Percentiles rank a stretch among this genome's conserved stretches.
Evolutionary conservation across 2,329 filamentous ascomycete species (phyloP).

Genomic region (Neophaeococcomyces aloes): DNA sequence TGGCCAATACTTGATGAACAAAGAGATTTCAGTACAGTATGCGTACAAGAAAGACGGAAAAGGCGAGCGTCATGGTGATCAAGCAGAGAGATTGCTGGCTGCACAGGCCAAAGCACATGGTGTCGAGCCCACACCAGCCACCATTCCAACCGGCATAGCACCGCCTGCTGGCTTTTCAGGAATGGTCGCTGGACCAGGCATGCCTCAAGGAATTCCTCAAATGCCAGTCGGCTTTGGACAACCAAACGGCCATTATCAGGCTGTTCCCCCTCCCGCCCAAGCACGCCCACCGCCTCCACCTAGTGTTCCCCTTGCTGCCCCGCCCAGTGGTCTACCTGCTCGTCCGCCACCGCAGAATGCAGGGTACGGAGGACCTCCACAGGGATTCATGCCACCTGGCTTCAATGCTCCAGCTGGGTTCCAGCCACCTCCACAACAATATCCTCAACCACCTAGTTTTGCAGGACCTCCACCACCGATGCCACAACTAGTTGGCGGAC

Average conservation of each 20-base stretch:
- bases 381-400: constrained; percentile 41
- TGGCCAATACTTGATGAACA: constrained; percentile 92
- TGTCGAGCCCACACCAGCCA: constrained; percentile 70
- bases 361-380: constrained; percentile 56
- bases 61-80: constrained; percentile 88
- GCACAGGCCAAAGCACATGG: constrained; percentile 91
- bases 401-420: constrained; percentile 30
- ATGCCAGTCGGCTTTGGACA: constrained; percentile 33
- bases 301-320: constrained; percentile 37
- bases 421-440: constrained; percentile 28
- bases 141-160: constrained; percentile 43
- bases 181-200: constrained; percentile 25
- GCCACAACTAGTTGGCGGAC: background rate
- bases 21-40: constrained; percentile 92
- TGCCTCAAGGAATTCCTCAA: constrained; percentile 22
- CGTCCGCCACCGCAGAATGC: constrained; percentile 59
- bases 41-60: constrained; percentile 99
- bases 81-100: constrained; percentile 83
- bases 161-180: constrained; percentile 22
- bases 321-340: constrained; percentile 49
- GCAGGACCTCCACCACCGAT: constrained; percentile 31
- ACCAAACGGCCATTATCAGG: constrained; percentile 32
- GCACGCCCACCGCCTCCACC: constrained; percentile 48
- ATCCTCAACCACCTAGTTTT: constrained; percentile 40
- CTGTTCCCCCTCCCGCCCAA: constrained; percentile 32